phyloP scores from a whole-genome alignment of 2,329 filamentous ascomycete species.

The Colletotrichum eleusines region DNA sequence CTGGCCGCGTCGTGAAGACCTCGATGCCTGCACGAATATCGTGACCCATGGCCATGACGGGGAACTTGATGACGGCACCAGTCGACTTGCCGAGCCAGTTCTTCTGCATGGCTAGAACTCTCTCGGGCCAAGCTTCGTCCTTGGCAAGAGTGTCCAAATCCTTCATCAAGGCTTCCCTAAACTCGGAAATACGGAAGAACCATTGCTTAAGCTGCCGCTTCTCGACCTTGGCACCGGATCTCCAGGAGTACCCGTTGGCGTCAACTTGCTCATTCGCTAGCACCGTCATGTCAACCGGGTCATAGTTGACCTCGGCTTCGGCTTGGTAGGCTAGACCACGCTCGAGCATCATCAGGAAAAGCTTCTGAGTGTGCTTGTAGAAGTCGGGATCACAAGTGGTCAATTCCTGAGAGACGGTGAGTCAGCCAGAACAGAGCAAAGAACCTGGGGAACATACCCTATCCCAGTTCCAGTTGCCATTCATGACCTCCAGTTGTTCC shows the following conservation, averaged over 20 bases:
- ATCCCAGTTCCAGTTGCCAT: conserved; percentile 86
- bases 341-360: conserved; percentile 83
- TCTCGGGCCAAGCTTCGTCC: conserved; percentile 81
- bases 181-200: conserved; percentile 88
- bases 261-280: conserved; percentile 96
- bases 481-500: conserved; percentile 81
- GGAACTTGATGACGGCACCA: conserved; percentile 80
- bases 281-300: conserved; percentile 89
- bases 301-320: conserved; percentile 89
- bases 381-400: conserved; percentile 87
- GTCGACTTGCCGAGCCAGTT: conserved; percentile 89
- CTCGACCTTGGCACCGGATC: conserved; percentile 86
- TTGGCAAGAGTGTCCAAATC: conserved; percentile 76
- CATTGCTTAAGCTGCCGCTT: conserved; percentile 85
- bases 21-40: conserved; percentile 65
- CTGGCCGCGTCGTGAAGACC: conserved; percentile 86
- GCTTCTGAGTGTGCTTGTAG: conserved; percentile 89
- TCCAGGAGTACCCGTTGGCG: conserved; percentile 85
- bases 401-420: conserved; percentile 72
- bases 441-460: conserved; percentile 66
- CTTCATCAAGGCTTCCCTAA: conserved; percentile 77
- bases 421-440: conserved; percentile 14
- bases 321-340: conserved; percentile 84
- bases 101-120: conserved; percentile 84
- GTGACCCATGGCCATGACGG: conserved; percentile 61